A percentile compares a stretch with the other conserved stretches of the same genome.
phyloP scores from a whole-genome alignment of 192 early-diverging fungal species.

The Mortierella antarctica region DNA sequence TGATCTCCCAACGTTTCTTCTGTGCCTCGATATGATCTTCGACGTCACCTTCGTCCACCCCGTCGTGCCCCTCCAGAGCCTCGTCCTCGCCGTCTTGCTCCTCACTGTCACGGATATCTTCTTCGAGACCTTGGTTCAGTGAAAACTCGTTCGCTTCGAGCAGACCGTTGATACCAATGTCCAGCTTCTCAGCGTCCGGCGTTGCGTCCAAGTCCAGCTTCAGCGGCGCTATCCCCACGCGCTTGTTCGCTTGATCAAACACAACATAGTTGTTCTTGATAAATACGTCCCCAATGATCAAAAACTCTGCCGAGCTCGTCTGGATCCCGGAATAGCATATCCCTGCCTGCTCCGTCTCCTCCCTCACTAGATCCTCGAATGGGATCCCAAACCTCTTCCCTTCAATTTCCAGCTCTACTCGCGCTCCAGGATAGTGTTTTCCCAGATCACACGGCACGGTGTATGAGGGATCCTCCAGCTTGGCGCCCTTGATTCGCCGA shows the following conservation, averaged over 20 bases:
- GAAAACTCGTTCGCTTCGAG: too few species aligned
- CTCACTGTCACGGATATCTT: background rate
- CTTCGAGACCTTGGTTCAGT: too few species aligned
- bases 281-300: conserved; percentile 76
- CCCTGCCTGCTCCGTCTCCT: background rate
- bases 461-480: conserved; percentile 6
- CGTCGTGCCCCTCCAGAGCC: background rate
- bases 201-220: background rate
- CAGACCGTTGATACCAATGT: background rate
- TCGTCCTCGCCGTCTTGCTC: background rate
- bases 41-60: background rate
- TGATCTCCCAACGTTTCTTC: too few species aligned
- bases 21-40: background rate
- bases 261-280: conserved; percentile 75
- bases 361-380: conserved; percentile 34
- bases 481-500: conserved; percentile 7
- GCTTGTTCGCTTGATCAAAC: conserved; percentile 67
- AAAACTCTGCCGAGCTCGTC: conserved; percentile 23
- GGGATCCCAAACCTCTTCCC: conserved; percentile 28
- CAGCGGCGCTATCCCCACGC: conserved; percentile 68
- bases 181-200: background rate
- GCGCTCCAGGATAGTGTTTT: background rate
- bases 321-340: conserved; percentile 44
- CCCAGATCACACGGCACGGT: conserved; percentile 28
- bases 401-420: conserved; percentile 23